Evolutionary conservation across 805 yeast genomes (phyloP).

Genomic region (Clavispora santaluciae): DNA sequence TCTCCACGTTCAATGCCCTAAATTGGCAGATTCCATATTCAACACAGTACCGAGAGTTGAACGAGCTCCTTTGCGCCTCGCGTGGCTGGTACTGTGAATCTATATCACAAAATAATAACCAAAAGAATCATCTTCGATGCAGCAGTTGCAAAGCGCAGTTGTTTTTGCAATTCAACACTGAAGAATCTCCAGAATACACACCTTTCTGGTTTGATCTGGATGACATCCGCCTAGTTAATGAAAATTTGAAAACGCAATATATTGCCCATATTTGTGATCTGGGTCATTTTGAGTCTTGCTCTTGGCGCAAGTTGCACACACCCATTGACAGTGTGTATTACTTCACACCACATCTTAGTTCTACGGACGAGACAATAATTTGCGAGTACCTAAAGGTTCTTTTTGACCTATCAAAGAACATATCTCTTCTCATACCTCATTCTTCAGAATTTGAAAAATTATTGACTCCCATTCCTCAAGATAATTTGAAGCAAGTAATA

Average conservation of each 20-base stretch:
- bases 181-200: slow-evolving; percentile 10
- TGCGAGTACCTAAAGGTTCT: slow-evolving; percentile 25
- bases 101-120: slow-evolving; percentile 16
- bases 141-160: slow-evolving; percentile 27
- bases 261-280: slow-evolving; percentile 17
- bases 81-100: slow-evolving; percentile 51
- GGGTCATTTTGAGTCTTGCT: slow-evolving; percentile 30
- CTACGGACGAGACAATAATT: slow-evolving; percentile 27
- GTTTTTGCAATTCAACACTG: slow-evolving; percentile 23
- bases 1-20: slow-evolving; percentile 39
- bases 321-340: slow-evolving; percentile 33
- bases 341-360: slow-evolving; percentile 26
- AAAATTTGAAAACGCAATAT: slow-evolving; percentile 22
- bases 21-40: slow-evolving; percentile 42
- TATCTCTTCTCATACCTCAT: slow-evolving; percentile 1
- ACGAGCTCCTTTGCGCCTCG: slow-evolving; percentile 45
- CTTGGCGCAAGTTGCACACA: slow-evolving; percentile 34
- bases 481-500: slow-evolving; percentile 11
- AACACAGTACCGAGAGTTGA: slow-evolving; percentile 20
- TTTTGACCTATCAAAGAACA: slow-evolving; percentile 25
- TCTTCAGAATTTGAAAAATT: background rate
- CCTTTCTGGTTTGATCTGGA: slow-evolving; percentile 12
- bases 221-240: slow-evolving; percentile 23
- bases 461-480: background rate
- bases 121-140: slow-evolving; percentile 31